A percentile compares a stretch with the other conserved stretches of the same genome.
Conservation (phyloP, 1,284 basidiomycete species). For the Porogramme epimiltina region DNA sequence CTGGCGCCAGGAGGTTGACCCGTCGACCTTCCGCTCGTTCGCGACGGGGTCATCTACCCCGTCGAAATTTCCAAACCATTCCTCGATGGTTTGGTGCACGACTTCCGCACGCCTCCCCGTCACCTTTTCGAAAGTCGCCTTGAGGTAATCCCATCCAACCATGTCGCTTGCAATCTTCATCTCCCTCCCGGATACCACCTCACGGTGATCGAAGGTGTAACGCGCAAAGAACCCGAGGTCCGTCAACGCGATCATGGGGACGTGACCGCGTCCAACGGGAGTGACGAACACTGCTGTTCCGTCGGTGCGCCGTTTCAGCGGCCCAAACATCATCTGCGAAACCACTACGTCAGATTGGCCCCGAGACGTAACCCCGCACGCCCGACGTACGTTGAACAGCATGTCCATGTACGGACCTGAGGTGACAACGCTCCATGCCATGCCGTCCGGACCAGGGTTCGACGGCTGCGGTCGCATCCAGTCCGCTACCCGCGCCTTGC, state of each 20-base stretch:
- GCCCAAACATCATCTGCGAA: conserved; percentile 30
- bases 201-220: conserved; percentile 46
- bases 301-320: conserved; percentile 29
- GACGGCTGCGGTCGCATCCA: conserved; percentile 45
- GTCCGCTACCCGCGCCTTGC: conserved; percentile 46
- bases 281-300: conserved; percentile 32
- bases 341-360: no score
- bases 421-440: conserved; percentile 33
- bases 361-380: background rate
- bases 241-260: conserved; percentile 33
- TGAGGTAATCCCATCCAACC: conserved; percentile 46
- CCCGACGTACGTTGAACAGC: conserved; percentile 29
- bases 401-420: conserved; percentile 39
- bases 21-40: conserved; percentile 24
- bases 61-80: conserved; percentile 41
- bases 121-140: conserved; percentile 44
- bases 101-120: conserved; percentile 44
- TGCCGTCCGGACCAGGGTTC: conserved; percentile 20
- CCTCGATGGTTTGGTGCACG: conserved; percentile 39
- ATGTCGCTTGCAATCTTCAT: conserved; percentile 45
- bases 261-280: conserved; percentile 29
- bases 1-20: conserved; percentile 37
- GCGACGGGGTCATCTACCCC: conserved; percentile 39
- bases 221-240: conserved; percentile 39
- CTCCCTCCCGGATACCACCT: conserved; percentile 40